Evolutionary conservation across 2,329 filamentous ascomycete species (phyloP), one percentile per base, ranked within the genome.

Genomic region (Bipolaris bicolor): DNA sequence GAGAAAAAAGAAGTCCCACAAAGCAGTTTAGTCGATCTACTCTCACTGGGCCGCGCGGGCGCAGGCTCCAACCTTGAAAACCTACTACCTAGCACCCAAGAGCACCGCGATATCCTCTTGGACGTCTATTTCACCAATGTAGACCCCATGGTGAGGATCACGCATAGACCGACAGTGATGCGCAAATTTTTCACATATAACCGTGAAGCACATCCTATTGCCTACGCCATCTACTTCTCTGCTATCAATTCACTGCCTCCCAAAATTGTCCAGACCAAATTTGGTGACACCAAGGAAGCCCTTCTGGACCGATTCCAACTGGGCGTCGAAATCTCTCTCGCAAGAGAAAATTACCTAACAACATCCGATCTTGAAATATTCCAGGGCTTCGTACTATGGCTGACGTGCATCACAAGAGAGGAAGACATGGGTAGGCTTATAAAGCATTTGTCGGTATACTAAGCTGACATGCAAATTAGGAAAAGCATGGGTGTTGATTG

Each of bases 401-500:
- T 77, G 36, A 76, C 72, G 6, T 76, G 74, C 39, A 75, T 76
- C 29, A 75, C 71, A 1, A 68, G 66, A 49, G 75, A 77, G 60
- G 74, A 77, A 44, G 73, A 76, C 34, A 77, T 77, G 71, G 70
- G 74, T 73, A 67, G 47, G 67, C 49, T 13, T 22, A n/a, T 3
- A 7, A 11, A 16, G 1, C 26, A 1, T 13, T 10, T 37, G 60
- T 37, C 60, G n/a, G 24, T n/a, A 9, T 3, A 26, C 20, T 13
- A 40, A 5, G 45, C 52, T 65, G 16, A 65, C 49, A 33, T 11
- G 11, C 7, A 24, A 13, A 10, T 6, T 52, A 75, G 73, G 72
- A 7, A 76, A 76, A 62, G 72, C 73, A 11, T 77, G 75, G 74
- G 69, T 74, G 3, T 61, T 77, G 13, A 66, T 76, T 7, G 75